Conservation (phyloP, 768 basidiomycete species). For the Boletales sp. region DNA sequence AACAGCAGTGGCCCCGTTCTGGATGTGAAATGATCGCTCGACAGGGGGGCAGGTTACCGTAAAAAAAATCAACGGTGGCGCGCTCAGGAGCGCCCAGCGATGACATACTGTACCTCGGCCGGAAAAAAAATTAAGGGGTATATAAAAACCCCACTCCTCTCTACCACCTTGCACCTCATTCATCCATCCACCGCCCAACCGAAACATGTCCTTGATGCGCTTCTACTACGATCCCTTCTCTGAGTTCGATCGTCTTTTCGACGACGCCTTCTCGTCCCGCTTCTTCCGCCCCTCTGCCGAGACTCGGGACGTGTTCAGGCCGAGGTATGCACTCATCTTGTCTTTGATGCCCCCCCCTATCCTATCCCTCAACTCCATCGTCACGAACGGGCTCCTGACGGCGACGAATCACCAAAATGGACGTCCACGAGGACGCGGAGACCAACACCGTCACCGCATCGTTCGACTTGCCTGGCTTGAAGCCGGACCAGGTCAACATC, state of each 20-base stretch:
- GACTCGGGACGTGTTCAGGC: slow-evolving; percentile 23
- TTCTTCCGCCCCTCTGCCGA: slow-evolving; percentile 18
- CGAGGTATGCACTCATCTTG: slow-evolving; percentile 23
- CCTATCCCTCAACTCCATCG: not conserved
- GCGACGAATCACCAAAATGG: slow-evolving; percentile 39
- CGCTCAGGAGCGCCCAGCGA: too few relatives aligned
- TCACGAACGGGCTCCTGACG: not conserved
- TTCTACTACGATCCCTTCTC: slow-evolving; percentile 37
- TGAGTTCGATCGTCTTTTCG: slow-evolving; percentile 43
- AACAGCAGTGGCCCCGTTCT: too few relatives aligned
- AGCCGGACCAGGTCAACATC: slow-evolving; percentile 48
- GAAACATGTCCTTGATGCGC: slow-evolving; percentile 23
- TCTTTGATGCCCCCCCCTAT: not conserved
- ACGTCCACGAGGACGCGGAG: slow-evolving; percentile 48
- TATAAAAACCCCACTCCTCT: too few relatives aligned
- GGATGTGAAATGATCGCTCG: too few relatives aligned
- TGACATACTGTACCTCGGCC: too few relatives aligned
- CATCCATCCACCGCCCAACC: not conserved
- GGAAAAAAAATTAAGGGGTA: too few relatives aligned
- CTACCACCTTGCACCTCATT: too few relatives aligned
- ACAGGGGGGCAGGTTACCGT: too few relatives aligned
- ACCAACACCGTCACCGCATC: slow-evolving; percentile 48
- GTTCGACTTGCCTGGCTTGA: slow-evolving; percentile 57
- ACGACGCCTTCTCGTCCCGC: slow-evolving; percentile 34
- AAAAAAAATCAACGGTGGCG: too few relatives aligned